Evolutionary conservation across 257 asterid species (phyloP), one percentile per base, ranked within the genome.

Genomic region (Phtheirospermum japonicum): DNA sequence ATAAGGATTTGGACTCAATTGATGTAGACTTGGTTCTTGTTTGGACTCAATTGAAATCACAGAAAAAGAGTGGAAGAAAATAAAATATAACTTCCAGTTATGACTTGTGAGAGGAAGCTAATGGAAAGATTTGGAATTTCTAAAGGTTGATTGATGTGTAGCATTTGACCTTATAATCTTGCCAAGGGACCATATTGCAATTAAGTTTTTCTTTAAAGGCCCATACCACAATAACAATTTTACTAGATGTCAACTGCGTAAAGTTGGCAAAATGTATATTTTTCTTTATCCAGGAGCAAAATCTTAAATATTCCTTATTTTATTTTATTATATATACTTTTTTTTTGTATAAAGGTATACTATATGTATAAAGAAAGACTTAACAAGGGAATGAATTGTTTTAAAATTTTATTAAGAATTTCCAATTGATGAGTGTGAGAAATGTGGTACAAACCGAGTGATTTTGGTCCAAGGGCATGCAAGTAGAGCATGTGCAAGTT

Each of bases 401-500:
- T n/a, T n/a, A n/a, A n/a, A n/a, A n/a, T n/a, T n/a, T n/a, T n/a
- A n/a, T n/a, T n/a, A n/a, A n/a, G n/a, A n/a, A n/a, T n/a, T n/a
- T n/a, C n/a, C n/a, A n/a, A n/a, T n/a, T n/a, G n/a, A n/a, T n/a
- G n/a, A n/a, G n/a, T n/a, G n/a, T n/a, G n/a, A n/a, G n/a, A n/a
- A n/a, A n/a, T n/a, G n/a, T n/a, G n/a, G n/a, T n/a, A n/a, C n/a
- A n/a, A n/a, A 8, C 9, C 1, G 39, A 56, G 69, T 36, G 28
- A 58, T 26, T 45, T 61, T 28, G 67, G 53, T 58, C 42, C 36
- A 56, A 17, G n/a, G n/a, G n/a, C n/a, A n/a, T n/a, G n/a, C n/a
- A n/a, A n/a, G n/a, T n/a, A n/a, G 36, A 48, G 62, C 83, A 79
- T 84, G 88, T 84, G 92, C 84, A 61, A 64, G 69, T 71, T 66